A percentile compares a stretch with the other conserved stretches of the same genome.
These are phyloP conservation scores for Alternaria sp. DNA, from an alignment of 2,329 filamentous ascomycete species.

Conservation along the genomic window DNA sequence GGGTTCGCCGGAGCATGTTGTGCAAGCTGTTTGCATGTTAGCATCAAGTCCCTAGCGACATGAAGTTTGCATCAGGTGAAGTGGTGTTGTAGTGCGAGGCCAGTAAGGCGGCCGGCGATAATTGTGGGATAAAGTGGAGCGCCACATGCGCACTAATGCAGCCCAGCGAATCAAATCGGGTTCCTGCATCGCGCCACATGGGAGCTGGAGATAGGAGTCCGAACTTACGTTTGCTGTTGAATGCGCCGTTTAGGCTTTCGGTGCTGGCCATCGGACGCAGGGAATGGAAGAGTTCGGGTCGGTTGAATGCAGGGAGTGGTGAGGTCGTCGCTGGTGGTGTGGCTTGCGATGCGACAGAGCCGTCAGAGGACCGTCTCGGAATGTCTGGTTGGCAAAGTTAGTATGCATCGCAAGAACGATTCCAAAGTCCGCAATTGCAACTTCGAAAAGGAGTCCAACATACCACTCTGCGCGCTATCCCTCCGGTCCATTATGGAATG, in stretches of 20 bases:
- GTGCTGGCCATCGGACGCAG: slow-evolving; percentile 33
- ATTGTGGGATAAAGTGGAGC: slow-evolving; percentile 24
- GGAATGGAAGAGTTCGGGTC: slow-evolving; percentile 31
- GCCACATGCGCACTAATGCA: slow-evolving; percentile 16
- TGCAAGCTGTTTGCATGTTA: slow-evolving; percentile 25
- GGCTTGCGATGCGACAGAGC: slow-evolving; percentile 26
- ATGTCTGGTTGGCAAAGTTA: slow-evolving; percentile 21
- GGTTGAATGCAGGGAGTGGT: slow-evolving; percentile 29
- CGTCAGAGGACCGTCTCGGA: slow-evolving; percentile 28
- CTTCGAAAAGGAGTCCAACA: slow-evolving; percentile 1
- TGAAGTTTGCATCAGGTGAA: background rate
- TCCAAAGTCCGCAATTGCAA: background rate
- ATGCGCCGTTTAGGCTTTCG: slow-evolving; percentile 29
- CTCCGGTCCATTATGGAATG: slow-evolving; percentile 28
- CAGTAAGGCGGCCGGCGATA: slow-evolving; percentile 7
- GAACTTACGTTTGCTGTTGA: slow-evolving; percentile 35
- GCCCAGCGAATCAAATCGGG: slow-evolving; percentile 27
- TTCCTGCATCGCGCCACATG: slow-evolving; percentile 35
- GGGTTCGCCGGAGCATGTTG: slow-evolving; percentile 31
- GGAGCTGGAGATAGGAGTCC: slow-evolving; percentile 5
- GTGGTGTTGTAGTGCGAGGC: slow-evolving; percentile 9
- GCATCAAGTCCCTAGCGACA: slow-evolving; percentile 2
- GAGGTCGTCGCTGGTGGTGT: slow-evolving; percentile 19
- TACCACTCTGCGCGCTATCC: slow-evolving; percentile 41
- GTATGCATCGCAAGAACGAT: background rate